Conservation (phyloP, 1,284 basidiomycete genomes). For the Earliella scabrosa region DNA sequence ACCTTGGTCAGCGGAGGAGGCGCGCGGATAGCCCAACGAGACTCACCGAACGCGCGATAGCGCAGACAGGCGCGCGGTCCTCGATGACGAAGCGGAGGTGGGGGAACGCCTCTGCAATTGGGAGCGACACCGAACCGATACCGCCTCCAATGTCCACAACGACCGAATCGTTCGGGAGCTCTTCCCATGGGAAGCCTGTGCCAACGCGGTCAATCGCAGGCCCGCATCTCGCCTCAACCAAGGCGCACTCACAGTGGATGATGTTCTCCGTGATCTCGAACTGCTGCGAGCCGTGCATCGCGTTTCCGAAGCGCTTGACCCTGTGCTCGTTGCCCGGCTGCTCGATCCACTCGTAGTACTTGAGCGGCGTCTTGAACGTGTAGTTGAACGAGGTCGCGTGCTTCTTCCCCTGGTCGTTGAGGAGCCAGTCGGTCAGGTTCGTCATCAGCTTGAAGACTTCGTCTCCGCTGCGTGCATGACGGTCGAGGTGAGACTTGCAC, state of each 20-base stretch:
- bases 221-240: neutral
- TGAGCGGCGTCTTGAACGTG: conserved; percentile 34
- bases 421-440: conserved; percentile 16
- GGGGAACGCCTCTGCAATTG: conserved; percentile 25
- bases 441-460: conserved; percentile 17
- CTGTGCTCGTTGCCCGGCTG: conserved; percentile 16
- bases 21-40: neutral
- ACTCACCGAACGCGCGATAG: conserved; percentile 20
- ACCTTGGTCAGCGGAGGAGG: too few relatives aligned
- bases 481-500: neutral
- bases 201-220: neutral
- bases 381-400: conserved; percentile 9
- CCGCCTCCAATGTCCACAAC: conserved; percentile 45
- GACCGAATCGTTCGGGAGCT: conserved; percentile 48
- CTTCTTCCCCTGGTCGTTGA: conserved; percentile 6
- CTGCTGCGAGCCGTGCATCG: conserved; percentile 22
- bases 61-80: conserved; percentile 39
- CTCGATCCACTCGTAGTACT: conserved; percentile 22
- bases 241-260: conserved; percentile 14
- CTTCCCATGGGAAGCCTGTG: conserved; percentile 67
- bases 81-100: conserved; percentile 29
- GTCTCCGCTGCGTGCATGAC: conserved; percentile 6
- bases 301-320: conserved; percentile 18
- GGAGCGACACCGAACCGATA: conserved; percentile 26
- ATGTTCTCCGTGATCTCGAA: conserved; percentile 24